Conservation (phyloP, 441 rosid species). For the Melastoma candidum region DNA sequence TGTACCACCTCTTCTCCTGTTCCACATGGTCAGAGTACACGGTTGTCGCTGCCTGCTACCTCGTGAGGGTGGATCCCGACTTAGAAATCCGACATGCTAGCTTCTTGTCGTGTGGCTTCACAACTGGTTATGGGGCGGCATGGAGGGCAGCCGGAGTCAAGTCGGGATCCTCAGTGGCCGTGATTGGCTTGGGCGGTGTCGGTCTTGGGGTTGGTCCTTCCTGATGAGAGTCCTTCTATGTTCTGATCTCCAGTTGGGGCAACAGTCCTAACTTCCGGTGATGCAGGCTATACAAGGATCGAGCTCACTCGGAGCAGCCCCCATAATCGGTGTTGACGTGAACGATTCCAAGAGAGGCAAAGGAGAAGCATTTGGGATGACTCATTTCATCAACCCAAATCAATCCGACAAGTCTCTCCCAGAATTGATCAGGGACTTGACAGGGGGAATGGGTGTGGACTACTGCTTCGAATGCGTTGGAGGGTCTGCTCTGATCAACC, state of each 20-base stretch:
- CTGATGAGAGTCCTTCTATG: no score
- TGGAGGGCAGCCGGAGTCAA: conserved; percentile 47
- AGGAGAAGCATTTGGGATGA: conserved; percentile 38
- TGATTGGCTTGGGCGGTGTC: conserved; percentile 56
- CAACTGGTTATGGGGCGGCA: conserved; percentile 49
- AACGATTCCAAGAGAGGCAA: conserved; percentile 26
- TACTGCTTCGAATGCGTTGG: conserved; percentile 40
- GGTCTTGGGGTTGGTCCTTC: conserved; percentile 41
- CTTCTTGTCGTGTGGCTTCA: conserved; percentile 37
- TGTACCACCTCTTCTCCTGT: conserved; percentile 27
- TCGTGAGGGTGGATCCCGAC: conserved; percentile 21
- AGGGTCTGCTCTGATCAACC: conserved; percentile 11
- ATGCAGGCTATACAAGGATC: conserved; percentile 33
- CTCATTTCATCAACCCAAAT: conserved; percentile 33
- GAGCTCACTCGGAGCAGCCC: conserved; percentile 26
- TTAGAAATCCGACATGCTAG: conserved; percentile 23
- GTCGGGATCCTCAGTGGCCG: conserved; percentile 42
- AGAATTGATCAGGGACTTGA: conserved; percentile 25
- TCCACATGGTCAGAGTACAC: conserved; percentile 42
- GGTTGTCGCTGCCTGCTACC: conserved; percentile 22
- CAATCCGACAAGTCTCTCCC: conserved; percentile 21
- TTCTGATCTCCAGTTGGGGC: no score
- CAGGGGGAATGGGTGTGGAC: conserved; percentile 32
- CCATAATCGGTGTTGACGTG: conserved; percentile 38
- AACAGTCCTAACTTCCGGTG: no score